phyloP scores from a whole-genome alignment of 306 rosid species.

The Fragaria iinumae region DNA sequence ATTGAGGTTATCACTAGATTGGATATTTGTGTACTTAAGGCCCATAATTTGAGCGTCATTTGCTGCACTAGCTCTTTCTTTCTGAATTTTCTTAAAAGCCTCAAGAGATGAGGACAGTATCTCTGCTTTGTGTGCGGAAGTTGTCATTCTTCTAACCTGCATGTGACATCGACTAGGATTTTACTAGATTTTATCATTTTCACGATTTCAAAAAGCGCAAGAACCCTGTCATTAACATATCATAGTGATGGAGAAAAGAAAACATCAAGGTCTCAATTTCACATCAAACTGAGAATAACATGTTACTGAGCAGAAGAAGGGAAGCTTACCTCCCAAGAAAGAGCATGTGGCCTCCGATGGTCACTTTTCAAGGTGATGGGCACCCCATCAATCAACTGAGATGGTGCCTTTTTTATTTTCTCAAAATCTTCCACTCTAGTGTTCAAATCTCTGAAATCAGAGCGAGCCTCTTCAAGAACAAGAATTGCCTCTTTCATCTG shows the following conservation, averaged over 20 bases:
- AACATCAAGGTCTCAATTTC: background rate
- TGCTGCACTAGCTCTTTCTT: constrained; percentile 65
- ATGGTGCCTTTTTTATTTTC: constrained; percentile 70
- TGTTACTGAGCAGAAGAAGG: constrained; percentile 18
- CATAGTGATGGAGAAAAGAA: background rate
- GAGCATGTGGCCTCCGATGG: constrained; percentile 97
- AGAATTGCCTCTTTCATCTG: constrained; percentile 99
- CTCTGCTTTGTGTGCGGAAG: constrained; percentile 96
- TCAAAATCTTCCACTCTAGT: constrained; percentile 92
- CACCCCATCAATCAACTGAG: constrained; percentile 60
- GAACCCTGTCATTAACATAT: background rate
- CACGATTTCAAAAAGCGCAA: background rate
- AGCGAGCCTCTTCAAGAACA: constrained; percentile 96
- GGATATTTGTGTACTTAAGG: constrained; percentile 41
- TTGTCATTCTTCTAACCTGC: constrained; percentile 97
- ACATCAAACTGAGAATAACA: constrained; percentile 25
- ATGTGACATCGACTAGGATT: constrained; percentile 30
- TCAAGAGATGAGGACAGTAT: constrained; percentile 95
- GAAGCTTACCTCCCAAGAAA: constrained; percentile 94
- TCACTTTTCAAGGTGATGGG: constrained; percentile 82
- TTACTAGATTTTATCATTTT: constrained; percentile 15
- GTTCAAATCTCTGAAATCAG: constrained; percentile 84
- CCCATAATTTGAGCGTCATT: constrained; percentile 41
- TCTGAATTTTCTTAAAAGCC: constrained; percentile 91
- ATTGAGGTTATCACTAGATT: constrained; percentile 35